Evolutionary conservation across 2,329 filamentous ascomycete genomes (phyloP).

Genomic region (Talaromyces amestolkiae): DNA sequence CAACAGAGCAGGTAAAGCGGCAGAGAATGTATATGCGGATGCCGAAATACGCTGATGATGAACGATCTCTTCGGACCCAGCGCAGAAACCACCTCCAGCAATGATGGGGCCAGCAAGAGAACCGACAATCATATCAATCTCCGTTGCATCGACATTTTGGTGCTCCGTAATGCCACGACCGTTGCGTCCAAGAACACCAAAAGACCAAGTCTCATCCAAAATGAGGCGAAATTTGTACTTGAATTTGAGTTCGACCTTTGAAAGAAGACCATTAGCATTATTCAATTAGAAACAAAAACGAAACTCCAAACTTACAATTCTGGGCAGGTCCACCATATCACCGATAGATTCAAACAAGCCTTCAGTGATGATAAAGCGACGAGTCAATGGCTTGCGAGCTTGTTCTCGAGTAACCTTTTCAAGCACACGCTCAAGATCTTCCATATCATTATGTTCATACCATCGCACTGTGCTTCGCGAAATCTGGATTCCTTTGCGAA

Average conservation of each 20-base stretch:
- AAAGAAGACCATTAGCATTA: conserved; percentile 16
- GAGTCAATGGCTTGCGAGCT: conserved; percentile 79
- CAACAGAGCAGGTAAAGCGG: conserved; percentile 86
- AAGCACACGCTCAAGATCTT: conserved; percentile 82
- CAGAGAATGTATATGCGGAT: conserved; percentile 91
- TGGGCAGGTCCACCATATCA: conserved; percentile 79
- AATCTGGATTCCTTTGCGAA: conserved; percentile 91
- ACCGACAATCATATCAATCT: conserved; percentile 96
- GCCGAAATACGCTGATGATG: conserved; percentile 95
- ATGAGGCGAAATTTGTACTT: conserved; percentile 98
- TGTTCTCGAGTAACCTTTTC: conserved; percentile 85
- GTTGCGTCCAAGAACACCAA: conserved; percentile 87
- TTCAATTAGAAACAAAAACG: not conserved
- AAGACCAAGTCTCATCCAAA: conserved; percentile 96
- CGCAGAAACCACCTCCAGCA: conserved; percentile 93
- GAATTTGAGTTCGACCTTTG: conserved; percentile 81
- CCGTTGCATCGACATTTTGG: conserved; percentile 88
- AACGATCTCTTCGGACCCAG: conserved; percentile 84
- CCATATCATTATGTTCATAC: conserved; percentile 96
- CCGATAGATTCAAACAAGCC: conserved; percentile 89
- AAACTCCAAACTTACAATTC: conserved; percentile 60
- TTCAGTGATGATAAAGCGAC: conserved; percentile 94
- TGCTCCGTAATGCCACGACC: conserved; percentile 92
- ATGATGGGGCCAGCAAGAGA: conserved; percentile 87
- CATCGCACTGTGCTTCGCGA: conserved; percentile 86